These are phyloP conservation scores for Coemansia sp. DNA, from an alignment of 192 early-diverging fungal species.

Conservation along the genomic window DNA sequence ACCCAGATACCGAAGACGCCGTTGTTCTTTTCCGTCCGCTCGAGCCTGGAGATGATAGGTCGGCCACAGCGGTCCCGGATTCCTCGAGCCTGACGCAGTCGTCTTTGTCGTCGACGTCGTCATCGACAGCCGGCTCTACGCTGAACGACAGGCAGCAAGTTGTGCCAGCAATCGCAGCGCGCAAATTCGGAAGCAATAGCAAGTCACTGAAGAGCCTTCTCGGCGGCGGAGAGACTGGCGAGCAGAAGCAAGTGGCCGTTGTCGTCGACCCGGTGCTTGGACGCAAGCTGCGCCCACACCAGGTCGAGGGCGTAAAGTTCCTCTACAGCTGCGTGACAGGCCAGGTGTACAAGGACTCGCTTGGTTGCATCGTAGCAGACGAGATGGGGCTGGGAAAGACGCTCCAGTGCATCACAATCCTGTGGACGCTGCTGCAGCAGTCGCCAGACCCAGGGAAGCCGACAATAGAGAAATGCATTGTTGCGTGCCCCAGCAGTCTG, in stretches of 20 bases:
- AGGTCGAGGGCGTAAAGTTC: slow-evolving; percentile 95
- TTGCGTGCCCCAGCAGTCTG: slow-evolving; percentile 92
- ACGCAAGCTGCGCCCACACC: slow-evolving; percentile 88
- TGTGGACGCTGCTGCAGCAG: slow-evolving; percentile 98
- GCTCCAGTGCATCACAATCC: slow-evolving; percentile 86
- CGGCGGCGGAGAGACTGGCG: slow-evolving; percentile 26
- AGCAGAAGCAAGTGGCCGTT: slow-evolving; percentile 59
- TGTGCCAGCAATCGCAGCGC: slow-evolving; percentile 4
- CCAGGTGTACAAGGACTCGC: slow-evolving; percentile 65
- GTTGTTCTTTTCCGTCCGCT: slow-evolving; percentile 83
- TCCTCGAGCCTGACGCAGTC: slow-evolving; percentile 30
- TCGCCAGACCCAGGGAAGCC: slow-evolving; percentile 85
- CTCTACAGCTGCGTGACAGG: slow-evolving; percentile 94
- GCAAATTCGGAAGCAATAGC: slow-evolving; percentile 13
- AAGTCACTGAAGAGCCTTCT: slow-evolving; percentile 58
- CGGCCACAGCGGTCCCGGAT: slow-evolving; percentile 44
- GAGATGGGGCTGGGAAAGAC: slow-evolving; percentile 95
- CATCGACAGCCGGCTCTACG: background rate
- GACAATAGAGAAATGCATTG: slow-evolving; percentile 94
- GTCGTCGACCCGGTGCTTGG: slow-evolving; percentile 87
- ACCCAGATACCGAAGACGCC: slow-evolving; percentile 79
- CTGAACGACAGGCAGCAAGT: background rate
- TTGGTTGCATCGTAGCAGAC: slow-evolving; percentile 99
- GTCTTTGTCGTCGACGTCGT: slow-evolving; percentile 8
- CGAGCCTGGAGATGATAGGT: slow-evolving; percentile 56